Conservation (phyloP, 805 yeast species). For the Wickerhamiella brachini region DNA sequence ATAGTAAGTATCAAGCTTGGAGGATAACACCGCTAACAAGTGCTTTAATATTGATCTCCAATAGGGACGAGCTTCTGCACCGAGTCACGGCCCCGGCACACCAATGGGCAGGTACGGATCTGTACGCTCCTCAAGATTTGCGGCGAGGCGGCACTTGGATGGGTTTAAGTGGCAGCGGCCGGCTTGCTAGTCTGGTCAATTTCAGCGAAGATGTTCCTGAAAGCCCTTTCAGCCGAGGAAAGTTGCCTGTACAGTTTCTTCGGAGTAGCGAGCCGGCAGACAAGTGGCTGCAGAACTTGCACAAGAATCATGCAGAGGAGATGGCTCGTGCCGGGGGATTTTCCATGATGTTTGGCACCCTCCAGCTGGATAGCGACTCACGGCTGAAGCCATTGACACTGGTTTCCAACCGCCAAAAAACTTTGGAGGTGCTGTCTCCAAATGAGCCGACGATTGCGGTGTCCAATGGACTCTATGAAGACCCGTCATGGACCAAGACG, state of each 20-base stretch:
- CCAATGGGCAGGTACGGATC: conserved; percentile 27
- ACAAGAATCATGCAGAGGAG: conserved; percentile 4
- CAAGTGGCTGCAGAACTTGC: conserved; percentile 33
- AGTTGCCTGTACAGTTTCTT: conserved; percentile 35
- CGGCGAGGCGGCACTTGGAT: conserved; percentile 83
- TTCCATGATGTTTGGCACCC: conserved; percentile 16
- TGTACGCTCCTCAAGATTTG: conserved; percentile 61
- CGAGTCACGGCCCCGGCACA: conserved; percentile 56
- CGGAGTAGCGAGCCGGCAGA: conserved; percentile 25
- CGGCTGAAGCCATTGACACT: conserved; percentile 1
- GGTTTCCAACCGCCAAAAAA: conserved; percentile 9
- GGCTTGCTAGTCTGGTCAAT: conserved; percentile 63
- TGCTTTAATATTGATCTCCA: conserved; percentile 63
- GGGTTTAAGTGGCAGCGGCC: conserved; percentile 50
- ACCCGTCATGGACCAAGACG: conserved; percentile 64
- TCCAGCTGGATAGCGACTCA: conserved; percentile 2
- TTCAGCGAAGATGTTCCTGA: conserved; percentile 37
- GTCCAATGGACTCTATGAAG: conserved; percentile 50
- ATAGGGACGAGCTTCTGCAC: conserved; percentile 72
- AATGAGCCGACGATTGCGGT: conserved; percentile 36
- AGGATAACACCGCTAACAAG: conserved; percentile 9
- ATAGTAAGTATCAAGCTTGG: conserved; percentile 27
- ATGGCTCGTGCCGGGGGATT: conserved; percentile 20
- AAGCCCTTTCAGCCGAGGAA: conserved; percentile 37
- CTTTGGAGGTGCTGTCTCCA: neutral